Evolutionary conservation across 2,329 filamentous ascomycete species (phyloP).

Genomic region (Aspergillus latus): DNA sequence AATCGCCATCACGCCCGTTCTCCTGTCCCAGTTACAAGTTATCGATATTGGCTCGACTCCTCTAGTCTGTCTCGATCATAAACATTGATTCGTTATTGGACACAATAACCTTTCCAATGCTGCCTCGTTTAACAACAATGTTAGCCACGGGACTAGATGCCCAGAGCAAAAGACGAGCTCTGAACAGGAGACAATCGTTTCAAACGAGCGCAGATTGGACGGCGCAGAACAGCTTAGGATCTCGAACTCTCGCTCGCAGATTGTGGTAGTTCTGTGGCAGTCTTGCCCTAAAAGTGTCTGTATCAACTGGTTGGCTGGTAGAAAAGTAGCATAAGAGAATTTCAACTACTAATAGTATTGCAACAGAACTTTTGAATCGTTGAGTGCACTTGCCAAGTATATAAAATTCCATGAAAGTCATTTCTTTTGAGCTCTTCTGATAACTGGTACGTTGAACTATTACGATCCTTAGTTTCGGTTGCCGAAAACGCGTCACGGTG

Average conservation of each 20-base stretch:
- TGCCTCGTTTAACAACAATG: constrained; percentile 57
- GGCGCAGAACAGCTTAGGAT: constrained; percentile 53
- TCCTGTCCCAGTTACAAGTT: constrained; percentile 61
- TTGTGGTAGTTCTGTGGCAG: constrained; percentile 63
- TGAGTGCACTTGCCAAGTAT: too few species aligned
- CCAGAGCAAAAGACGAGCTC: constrained; percentile 39
- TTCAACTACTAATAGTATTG: constrained; percentile 51
- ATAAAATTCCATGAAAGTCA: too few species aligned
- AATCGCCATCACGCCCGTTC: constrained; percentile 77
- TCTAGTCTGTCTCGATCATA: constrained; percentile 66
- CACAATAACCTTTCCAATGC: constrained; percentile 53
- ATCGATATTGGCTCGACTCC: constrained; percentile 51
- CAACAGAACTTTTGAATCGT: too few species aligned
- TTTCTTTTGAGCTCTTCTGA: too few species aligned
- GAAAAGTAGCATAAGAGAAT: constrained; percentile 57
- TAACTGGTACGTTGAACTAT: too few species aligned
- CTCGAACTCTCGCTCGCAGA: constrained; percentile 39
- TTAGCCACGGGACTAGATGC: constrained; percentile 61
- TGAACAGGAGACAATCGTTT: constrained; percentile 41
- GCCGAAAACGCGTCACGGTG: constrained; percentile 12
- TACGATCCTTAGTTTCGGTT: background rate
- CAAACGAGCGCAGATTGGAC: constrained; percentile 37
- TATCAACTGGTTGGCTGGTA: constrained; percentile 54
- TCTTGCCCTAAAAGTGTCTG: constrained; percentile 48
- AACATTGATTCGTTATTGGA: constrained; percentile 66